These are phyloP conservation scores for Lachancea dasiensis DNA, from an alignment of 805 yeast species.

Conservation along the genomic window DNA sequence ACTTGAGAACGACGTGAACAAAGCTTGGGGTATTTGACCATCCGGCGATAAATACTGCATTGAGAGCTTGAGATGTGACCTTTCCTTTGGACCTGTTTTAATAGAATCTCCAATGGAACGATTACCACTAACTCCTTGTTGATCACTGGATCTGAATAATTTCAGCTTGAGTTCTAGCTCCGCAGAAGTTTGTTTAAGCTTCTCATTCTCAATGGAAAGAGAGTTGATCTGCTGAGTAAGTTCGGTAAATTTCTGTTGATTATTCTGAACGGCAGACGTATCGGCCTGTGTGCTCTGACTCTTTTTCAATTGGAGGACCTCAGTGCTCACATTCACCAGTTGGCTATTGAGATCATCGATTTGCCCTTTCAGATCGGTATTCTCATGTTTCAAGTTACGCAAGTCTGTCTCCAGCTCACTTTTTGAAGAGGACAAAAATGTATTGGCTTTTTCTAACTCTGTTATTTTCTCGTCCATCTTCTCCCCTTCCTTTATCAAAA, in stretches of 20 bases:
- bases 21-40: conserved; percentile 9
- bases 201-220: conserved; percentile 31
- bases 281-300: neutral
- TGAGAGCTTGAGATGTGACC: too few species aligned
- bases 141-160: conserved; percentile 3
- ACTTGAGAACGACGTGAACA: conserved; percentile 6
- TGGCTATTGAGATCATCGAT: conserved; percentile 18
- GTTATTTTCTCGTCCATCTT: conserved; percentile 44
- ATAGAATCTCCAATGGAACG: too few species aligned
- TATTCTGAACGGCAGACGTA: conserved; percentile 13
- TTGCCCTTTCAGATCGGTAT: conserved; percentile 16
- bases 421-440: conserved; percentile 14
- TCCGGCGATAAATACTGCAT: conserved; percentile 10
- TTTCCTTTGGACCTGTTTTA: too few species aligned
- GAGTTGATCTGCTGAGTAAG: conserved; percentile 23
- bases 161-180: conserved; percentile 45
- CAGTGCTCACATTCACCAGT: conserved; percentile 10
- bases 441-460: conserved; percentile 31
- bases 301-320: conserved; percentile 8
- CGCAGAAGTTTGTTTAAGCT: conserved; percentile 33
- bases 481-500: conserved; percentile 42
- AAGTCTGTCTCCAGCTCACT: conserved; percentile 23
- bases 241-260: conserved; percentile 23
- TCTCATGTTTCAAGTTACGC: conserved; percentile 17
- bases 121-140: conserved; percentile 2